Evolutionary conservation across 495 filamentous ascomycete genomes (phyloP), one percentile per base, ranked within the genome.

Genomic region (Neurospora sp.): DNA sequence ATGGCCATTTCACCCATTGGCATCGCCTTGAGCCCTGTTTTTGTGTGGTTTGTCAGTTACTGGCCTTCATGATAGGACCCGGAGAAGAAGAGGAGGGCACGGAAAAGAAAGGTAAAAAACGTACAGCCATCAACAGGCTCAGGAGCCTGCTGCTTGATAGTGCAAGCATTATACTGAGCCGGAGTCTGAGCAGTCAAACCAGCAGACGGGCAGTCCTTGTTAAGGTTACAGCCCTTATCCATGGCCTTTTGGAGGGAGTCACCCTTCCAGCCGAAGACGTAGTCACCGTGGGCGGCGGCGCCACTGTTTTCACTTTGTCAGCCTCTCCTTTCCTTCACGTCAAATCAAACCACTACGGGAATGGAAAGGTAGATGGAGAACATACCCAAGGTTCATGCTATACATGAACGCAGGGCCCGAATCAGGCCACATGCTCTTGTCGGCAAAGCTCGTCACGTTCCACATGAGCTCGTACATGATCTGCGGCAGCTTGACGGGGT

Each of bases 181-280:
- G 84, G 75, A 44, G 79, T 74, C 79, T 86, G 84, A 69, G 77
- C 76, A 20, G 81, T 83, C 77, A 86, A 80, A 46, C 85, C 85
- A 70, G 85, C 85, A 69, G 78, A 77, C 31, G 83, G 75, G 80
- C 85, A 87, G 79, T 84, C 82, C 37, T 76, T 79, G 83, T 87
- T 85, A 60, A 87, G 84, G 75, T 87, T 88, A 84, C 91, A 93
- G 75, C 73, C 54, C 76, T 83, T 84, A 75, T 91, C 83, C 81
- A 92, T 85, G 72, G 89, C 90, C 72, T 84, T 83, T 79, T 93
- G 90, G 70, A 94, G 88, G 71, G 86, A 83, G 35, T 84, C 77
- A 39, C 85, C 83, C 79, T 94, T 87, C 93, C 93, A 95, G 76
- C 93, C 93, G 78, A 92, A 92, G 76, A 94, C 80, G 84, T 93